Percentiles rank a stretch among this genome's conserved stretches.
phyloP scores from a whole-genome alignment of 1,139 yeast genomes.

The Maudiozyma humilis region DNA sequence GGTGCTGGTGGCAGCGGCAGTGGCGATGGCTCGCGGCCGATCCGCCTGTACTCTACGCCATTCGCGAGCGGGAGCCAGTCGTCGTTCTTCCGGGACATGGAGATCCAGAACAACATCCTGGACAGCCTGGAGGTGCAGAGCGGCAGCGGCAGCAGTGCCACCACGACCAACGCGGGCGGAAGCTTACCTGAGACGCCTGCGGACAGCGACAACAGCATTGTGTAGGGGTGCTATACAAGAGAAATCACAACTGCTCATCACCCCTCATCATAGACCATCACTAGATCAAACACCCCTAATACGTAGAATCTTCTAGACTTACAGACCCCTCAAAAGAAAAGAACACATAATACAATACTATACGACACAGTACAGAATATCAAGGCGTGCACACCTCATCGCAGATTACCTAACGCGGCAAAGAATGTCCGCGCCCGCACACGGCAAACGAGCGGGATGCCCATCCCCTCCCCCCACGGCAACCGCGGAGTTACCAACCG shows the following conservation, averaged over 20 bases:
- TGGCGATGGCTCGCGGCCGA: conserved; percentile 1
- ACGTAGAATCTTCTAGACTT: no score
- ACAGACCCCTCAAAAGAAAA: no score
- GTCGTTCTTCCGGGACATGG: conserved; percentile 27
- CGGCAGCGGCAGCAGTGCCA: not conserved
- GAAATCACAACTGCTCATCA: no score
- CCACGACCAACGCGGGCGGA: not conserved
- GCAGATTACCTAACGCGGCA: no score
- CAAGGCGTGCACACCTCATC: no score
- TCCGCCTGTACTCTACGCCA: conserved; percentile 6
- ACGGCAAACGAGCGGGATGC: no score
- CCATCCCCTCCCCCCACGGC: no score
- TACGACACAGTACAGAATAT: no score
- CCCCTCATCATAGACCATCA: no score
- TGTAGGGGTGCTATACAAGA: not conserved
- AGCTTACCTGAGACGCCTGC: not conserved
- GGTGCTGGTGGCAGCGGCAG: not conserved
- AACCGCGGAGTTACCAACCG: not conserved
- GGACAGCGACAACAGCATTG: not conserved
- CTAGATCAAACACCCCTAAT: no score
- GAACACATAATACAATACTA: no score
- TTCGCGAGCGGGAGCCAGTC: conserved; percentile 7
- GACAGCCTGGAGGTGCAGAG: conserved; percentile 25
- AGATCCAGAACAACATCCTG: conserved; percentile 27
- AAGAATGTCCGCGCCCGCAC: no score